A percentile compares a stretch with the other conserved stretches of the same genome.
Evolutionary conservation across 2,329 filamentous ascomycete species (phyloP).

Genomic region (Neofusicoccum laricinum): DNA sequence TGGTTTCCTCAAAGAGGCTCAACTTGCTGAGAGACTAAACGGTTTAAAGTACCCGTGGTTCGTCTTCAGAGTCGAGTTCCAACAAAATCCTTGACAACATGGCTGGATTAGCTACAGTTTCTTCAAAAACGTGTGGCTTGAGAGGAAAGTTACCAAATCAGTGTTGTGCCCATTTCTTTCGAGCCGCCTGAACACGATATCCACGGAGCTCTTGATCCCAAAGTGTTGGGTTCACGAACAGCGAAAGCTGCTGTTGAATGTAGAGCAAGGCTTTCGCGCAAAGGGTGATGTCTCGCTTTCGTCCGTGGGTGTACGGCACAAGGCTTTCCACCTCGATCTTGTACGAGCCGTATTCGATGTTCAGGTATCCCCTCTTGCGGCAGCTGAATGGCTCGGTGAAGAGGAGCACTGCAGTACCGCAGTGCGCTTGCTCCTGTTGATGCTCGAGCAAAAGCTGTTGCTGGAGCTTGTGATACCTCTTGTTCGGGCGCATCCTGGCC

Average conservation of each 20-base stretch:
- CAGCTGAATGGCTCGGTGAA: neutral
- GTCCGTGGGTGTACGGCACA: neutral
- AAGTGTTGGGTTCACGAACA: neutral
- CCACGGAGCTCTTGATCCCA: no score
- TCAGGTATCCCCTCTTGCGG: constrained; percentile 3
- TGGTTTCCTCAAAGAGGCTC: no score
- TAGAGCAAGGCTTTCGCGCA: neutral
- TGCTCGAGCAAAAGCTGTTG: neutral
- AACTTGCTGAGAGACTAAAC: no score
- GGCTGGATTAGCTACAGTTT: no score
- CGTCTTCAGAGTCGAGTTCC: no score
- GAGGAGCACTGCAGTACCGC: neutral
- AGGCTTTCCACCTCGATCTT: neutral
- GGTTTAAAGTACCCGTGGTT: no score
- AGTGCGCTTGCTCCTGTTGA: neutral
- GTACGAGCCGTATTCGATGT: neutral
- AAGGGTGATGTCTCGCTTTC: neutral
- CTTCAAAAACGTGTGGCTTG: no score
- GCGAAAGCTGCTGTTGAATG: neutral
- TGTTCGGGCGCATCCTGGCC: neutral
- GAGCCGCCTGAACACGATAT: no score
- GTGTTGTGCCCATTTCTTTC: no score
- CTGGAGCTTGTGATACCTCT: neutral
- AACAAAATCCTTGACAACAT: no score
- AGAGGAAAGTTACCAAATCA: no score